These are phyloP conservation scores for Volutella citrinella DNA, from an alignment of 2,329 filamentous ascomycete species.

Conservation along the genomic window DNA sequence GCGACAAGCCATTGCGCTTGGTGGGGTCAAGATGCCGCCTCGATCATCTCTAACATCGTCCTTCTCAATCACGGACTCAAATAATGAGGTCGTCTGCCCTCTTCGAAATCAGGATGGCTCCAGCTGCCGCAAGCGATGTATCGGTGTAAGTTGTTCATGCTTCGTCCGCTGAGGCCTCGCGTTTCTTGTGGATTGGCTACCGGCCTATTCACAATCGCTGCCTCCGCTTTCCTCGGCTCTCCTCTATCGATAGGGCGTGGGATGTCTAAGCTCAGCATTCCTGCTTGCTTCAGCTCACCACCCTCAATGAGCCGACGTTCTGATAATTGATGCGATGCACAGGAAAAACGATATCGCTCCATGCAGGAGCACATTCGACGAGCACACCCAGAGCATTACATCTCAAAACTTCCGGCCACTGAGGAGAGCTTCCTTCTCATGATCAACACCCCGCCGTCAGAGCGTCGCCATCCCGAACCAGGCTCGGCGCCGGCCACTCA, in stretches of 20 bases:
- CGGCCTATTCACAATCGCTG: no score
- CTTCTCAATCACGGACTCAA: slow-evolving; percentile 87
- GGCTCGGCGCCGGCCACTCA: slow-evolving; percentile 30
- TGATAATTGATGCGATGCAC: no score
- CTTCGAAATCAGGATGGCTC: slow-evolving; percentile 95
- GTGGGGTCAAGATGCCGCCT: slow-evolving; percentile 78
- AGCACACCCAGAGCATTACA: slow-evolving; percentile 95
- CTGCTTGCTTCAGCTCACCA: no score
- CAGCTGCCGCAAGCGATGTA: slow-evolving; percentile 94
- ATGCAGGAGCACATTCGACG: slow-evolving; percentile 99
- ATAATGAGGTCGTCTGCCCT: slow-evolving; percentile 96
- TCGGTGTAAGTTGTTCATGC: slow-evolving; percentile 73
- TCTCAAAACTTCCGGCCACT: slow-evolving; percentile 94
- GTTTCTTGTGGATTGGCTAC: no score
- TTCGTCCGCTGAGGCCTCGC: slow-evolving; percentile 9
- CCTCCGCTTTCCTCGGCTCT: no score
- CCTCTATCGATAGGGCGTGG: no score
- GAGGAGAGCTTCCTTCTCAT: slow-evolving; percentile 97
- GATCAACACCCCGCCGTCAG: slow-evolving; percentile 85
- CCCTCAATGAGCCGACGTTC: no score
- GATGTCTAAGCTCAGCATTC: no score
- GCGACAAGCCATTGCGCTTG: slow-evolving; percentile 40
- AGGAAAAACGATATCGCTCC: slow-evolving; percentile 95
- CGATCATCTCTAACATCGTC: slow-evolving; percentile 83
- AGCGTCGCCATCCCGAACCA: slow-evolving; percentile 52